These are phyloP conservation scores for Bruguiera parviflora DNA, from an alignment of 345 rosid genomes.

Conservation along the genomic window DNA sequence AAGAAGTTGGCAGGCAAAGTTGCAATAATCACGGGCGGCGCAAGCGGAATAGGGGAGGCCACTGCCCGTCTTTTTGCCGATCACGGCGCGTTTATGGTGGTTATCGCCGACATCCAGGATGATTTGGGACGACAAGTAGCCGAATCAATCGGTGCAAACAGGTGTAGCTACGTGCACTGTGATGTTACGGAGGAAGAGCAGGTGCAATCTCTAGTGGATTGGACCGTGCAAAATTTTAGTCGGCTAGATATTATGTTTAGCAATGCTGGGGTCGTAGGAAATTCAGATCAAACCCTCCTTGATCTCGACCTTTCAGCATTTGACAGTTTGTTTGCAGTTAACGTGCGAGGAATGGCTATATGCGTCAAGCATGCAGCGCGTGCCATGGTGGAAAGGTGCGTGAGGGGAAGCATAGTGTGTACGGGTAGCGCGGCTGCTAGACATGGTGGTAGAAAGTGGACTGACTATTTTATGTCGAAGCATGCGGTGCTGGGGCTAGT, in stretches of 20 bases:
- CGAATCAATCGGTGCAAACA: conserved; percentile 22
- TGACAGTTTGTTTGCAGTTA: conserved; percentile 26
- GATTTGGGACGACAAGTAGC: conserved; percentile 23
- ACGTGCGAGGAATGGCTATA: conserved; percentile 29
- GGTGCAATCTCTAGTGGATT: conserved; percentile 31
- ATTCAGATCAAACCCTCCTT: conserved; percentile 25
- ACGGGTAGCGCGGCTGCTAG: conserved; percentile 28
- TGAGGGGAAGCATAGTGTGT: conserved; percentile 43
- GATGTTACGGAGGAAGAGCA: conserved; percentile 37
- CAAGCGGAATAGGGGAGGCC: conserved; percentile 29
- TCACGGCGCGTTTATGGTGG: conserved; percentile 23
- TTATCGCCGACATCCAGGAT: conserved; percentile 38
- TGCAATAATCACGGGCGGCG: conserved; percentile 28
- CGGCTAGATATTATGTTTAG: conserved; percentile 37
- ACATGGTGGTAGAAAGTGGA: background rate
- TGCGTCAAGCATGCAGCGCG: conserved; percentile 35
- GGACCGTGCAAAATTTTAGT: conserved; percentile 22
- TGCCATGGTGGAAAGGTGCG: conserved; percentile 32
- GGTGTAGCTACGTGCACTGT: conserved; percentile 26
- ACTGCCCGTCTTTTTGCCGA: conserved; percentile 22
- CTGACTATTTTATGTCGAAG: conserved; percentile 37
- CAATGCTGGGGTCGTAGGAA: conserved; percentile 29
- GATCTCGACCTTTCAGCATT: conserved; percentile 18
- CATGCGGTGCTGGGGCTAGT: conserved; percentile 40
- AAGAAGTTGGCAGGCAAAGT: conserved; percentile 20